Percentiles rank a stretch among this genome's conserved stretches.
These are phyloP conservation scores for Lyophyllum shimeji DNA, from an alignment of 768 basidiomycete genomes.

Conservation along the genomic window DNA sequence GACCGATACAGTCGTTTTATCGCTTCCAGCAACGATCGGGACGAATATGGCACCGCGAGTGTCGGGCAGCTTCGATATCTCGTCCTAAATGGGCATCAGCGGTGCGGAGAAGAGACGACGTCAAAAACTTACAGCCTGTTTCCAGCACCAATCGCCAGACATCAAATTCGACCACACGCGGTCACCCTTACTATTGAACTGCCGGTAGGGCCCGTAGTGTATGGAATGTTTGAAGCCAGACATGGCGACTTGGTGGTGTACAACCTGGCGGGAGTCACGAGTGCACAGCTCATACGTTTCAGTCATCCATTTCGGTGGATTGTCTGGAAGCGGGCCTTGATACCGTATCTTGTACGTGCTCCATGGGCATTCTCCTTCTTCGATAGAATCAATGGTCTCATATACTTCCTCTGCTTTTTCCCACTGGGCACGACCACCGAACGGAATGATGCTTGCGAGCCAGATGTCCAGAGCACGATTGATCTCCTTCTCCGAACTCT, in stretches of 20 bases:
- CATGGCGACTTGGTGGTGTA: conserved; percentile 22
- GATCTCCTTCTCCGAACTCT: conserved; percentile 7
- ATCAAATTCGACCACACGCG: conserved; percentile 30
- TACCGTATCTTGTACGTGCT: conserved; percentile 18
- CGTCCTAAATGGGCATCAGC: background rate
- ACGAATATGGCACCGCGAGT: conserved; percentile 28
- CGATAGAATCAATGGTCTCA: conserved; percentile 22
- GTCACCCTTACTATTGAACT: conserved; percentile 19
- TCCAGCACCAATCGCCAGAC: conserved; percentile 35
- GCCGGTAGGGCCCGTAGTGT: conserved; percentile 22
- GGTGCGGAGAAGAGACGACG: background rate
- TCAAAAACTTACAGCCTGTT: conserved; percentile 27
- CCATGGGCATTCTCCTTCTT: conserved; percentile 24
- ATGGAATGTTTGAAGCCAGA: conserved; percentile 21
- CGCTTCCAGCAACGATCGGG: conserved; percentile 35
- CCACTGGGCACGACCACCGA: conserved; percentile 18
- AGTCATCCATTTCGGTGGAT: conserved; percentile 28
- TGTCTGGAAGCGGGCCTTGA: conserved; percentile 15
- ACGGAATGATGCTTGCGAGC: background rate
- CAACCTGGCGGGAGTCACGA: conserved; percentile 16
- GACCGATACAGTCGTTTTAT: conserved; percentile 38
- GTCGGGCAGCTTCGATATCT: background rate
- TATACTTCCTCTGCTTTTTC: conserved; percentile 19
- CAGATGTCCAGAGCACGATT: conserved; percentile 10
- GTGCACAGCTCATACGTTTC: conserved; percentile 22